Evolutionary conservation across 441 rosid species (phyloP).

Genomic region (Pelargonium citronellum): DNA sequence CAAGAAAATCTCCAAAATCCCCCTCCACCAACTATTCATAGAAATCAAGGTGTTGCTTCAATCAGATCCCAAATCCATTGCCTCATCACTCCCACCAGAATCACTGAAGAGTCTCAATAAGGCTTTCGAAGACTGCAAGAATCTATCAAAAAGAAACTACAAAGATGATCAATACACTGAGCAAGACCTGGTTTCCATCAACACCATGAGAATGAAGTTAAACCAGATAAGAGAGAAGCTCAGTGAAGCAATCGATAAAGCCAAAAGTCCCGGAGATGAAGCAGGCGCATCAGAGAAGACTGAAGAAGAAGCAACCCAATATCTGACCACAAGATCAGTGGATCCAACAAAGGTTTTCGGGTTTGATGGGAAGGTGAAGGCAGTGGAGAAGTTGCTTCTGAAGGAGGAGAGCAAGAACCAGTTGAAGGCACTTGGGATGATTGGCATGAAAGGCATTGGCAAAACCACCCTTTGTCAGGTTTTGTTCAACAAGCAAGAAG

Average conservation of each 20-base stretch:
- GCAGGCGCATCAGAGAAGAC: slow-evolving; percentile 6
- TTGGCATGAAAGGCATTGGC: slow-evolving; percentile 37
- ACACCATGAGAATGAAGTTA: no score
- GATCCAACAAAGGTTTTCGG: slow-evolving; percentile 16
- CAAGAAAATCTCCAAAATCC: not conserved
- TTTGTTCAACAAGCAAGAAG: slow-evolving; percentile 21
- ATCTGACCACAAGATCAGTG: not conserved
- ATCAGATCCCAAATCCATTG: no score
- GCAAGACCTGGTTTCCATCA: no score
- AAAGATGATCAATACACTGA: no score
- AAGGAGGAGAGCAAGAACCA: slow-evolving; percentile 10
- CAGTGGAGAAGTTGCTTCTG: slow-evolving; percentile 29
- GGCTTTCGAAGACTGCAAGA: no score
- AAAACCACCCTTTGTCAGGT: slow-evolving; percentile 37
- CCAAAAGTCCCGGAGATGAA: not conserved
- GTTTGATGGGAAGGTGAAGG: slow-evolving; percentile 26
- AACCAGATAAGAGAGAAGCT: not conserved
- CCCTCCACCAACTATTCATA: no score
- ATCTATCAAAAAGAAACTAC: no score
- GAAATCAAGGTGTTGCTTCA: no score
- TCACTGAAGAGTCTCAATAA: no score
- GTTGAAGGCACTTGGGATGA: slow-evolving; percentile 31
- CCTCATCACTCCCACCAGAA: no score
- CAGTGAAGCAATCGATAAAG: not conserved
- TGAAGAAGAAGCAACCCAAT: slow-evolving; percentile 1